These are phyloP conservation scores for Conticribra guillardii DNA, from an alignment of 108 stramenopile species.

Conservation along the genomic window DNA sequence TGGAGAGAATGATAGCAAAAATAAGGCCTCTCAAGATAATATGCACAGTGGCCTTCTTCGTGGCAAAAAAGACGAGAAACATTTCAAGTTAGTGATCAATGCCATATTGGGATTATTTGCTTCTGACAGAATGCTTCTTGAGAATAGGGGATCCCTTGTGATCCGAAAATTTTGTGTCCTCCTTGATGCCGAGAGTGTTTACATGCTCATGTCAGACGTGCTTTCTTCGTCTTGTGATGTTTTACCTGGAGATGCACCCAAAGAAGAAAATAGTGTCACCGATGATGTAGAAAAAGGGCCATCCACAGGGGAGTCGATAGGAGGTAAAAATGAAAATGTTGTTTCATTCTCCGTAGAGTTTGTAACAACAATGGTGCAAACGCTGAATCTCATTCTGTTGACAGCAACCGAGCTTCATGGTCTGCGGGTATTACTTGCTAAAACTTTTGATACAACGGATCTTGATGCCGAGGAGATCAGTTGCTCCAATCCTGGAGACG, in stretches of 20 bases:
- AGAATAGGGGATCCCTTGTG: conserved; percentile 94
- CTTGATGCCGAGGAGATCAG: conserved; percentile 23
- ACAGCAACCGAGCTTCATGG: conserved; percentile 96
- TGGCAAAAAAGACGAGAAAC: conserved; percentile 64
- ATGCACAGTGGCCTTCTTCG: conserved; percentile 39
- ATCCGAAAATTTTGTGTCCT: conserved; percentile 96
- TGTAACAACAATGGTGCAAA: conserved; percentile 96
- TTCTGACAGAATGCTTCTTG: conserved; percentile 88
- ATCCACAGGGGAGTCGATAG: conserved; percentile 23
- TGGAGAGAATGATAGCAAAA: conserved; percentile 45
- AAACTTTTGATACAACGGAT: conserved; percentile 43
- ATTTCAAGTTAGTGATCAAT: conserved; percentile 93
- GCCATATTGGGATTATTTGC: conserved; percentile 91
- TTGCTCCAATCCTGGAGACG: conserved; percentile 16
- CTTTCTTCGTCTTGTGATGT: conserved; percentile 66
- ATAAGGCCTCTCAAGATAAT: conserved; percentile 1
- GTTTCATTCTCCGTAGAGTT: conserved; percentile 79
- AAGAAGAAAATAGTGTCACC: conserved; percentile 6
- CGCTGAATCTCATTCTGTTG: conserved; percentile 95
- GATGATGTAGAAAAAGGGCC: conserved; percentile 26
- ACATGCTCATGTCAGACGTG: conserved; percentile 89
- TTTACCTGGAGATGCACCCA: conserved; percentile 4
- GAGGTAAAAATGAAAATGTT: conserved; percentile 41
- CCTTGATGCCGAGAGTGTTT: conserved; percentile 92
- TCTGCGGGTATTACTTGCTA: conserved; percentile 72